Evolutionary conservation across 2,329 filamentous ascomycete species (phyloP), one percentile per base, ranked within the genome.

Genomic region (Elsinoe fawcettii): DNA sequence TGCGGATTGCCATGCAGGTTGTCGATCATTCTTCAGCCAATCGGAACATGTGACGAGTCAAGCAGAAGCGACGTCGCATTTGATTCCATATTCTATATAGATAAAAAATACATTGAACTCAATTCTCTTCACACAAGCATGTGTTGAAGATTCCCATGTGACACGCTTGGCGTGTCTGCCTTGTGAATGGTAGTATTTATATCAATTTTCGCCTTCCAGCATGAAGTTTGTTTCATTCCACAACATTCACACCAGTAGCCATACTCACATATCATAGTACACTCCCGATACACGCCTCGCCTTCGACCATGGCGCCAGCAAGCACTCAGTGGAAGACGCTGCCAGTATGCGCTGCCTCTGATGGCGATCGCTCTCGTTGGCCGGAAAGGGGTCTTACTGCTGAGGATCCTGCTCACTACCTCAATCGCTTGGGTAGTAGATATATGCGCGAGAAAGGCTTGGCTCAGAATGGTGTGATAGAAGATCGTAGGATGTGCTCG

Each of bases 391-490:
- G 49, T 20, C 39, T 53, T 11, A 32, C 66, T 2, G 61, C 67
- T 20, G 64, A 71, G 1, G 67, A 76, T 46, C 74, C 77, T 16
- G 67, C 70, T 0, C 68, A 70, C 1, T 81, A 81, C 63, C 69
- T 78, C 0, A 69, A 73, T 25, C 76, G 75, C 54, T 64, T 81
- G 6, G 80, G 70, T 0, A 66, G 64, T 9, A 66, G 71, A 47
- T 82, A 79, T 79, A 71, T 80, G 66, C 62, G 74, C 47, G 64
- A 71, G 22, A 68, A 68, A 9, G 73, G 73, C 1, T 68, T 75
- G 25, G 69, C 67, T 1, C 49, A 54, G 1, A 43, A 66, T 0
- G 74, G 73, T 2, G 65, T 74, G 9, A 14, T 25, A 23, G 11
- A 2, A 9, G 9, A 23, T 9, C 12, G 12, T 2, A 23, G 6